phyloP scores from a whole-genome alignment of 148 eudicot genomes.

The Spergularia marina region DNA sequence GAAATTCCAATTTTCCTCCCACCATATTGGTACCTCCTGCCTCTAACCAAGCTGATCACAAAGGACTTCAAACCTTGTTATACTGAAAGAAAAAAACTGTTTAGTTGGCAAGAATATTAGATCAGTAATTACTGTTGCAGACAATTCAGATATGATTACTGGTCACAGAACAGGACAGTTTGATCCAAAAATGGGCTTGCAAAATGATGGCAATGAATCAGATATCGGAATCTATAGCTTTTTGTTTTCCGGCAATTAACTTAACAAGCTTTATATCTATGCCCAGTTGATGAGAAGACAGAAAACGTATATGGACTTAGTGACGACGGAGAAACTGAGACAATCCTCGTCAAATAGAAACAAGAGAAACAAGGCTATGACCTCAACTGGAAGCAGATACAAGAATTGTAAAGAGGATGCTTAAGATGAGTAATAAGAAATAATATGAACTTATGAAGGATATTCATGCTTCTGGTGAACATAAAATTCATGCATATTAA shows the following conservation, averaged over 20 bases:
- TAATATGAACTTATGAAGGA: neutral
- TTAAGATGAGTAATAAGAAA: neutral
- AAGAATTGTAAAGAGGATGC: too few species aligned
- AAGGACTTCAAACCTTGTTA: conserved; percentile 65
- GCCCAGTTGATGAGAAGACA: neutral
- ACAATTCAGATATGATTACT: neutral
- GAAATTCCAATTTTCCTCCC: neutral
- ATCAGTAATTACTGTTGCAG: neutral
- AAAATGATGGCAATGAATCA: neutral
- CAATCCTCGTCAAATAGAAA: neutral
- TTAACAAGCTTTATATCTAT: neutral
- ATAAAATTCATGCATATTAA: neutral
- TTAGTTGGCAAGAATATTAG: neutral
- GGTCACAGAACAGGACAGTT: neutral
- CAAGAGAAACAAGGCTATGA: neutral
- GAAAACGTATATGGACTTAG: neutral
- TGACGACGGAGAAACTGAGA: neutral
- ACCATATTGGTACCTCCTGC: neutral
- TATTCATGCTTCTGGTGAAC: neutral
- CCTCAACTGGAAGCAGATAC: neutral
- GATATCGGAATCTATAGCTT: too few species aligned
- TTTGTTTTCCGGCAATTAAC: neutral
- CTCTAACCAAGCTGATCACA: conserved; percentile 29
- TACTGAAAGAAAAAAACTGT: conserved; percentile 46
- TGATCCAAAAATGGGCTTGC: neutral